These are phyloP conservation scores for Ceratocystis colombiana DNA, from an alignment of 2,329 filamentous ascomycete genomes.

Conservation along the genomic window DNA sequence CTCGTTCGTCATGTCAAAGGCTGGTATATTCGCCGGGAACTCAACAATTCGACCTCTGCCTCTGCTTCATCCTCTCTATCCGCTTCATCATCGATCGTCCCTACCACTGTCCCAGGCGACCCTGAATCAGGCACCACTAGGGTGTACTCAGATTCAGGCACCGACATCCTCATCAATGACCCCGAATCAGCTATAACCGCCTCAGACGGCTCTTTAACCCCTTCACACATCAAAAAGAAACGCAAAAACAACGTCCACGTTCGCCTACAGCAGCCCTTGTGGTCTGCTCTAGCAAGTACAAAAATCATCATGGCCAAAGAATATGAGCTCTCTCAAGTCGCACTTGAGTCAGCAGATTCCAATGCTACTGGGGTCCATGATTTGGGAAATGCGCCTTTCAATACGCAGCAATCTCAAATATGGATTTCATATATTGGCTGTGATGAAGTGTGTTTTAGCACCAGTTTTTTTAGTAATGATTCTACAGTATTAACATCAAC, in stretches of 20 bases:
- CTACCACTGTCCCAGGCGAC: constrained; percentile 31
- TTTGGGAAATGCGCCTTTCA: constrained; percentile 64
- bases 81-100: background rate
- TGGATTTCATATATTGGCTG: constrained; percentile 73
- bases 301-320: constrained; percentile 95
- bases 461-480: constrained; percentile 50
- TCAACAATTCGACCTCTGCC: constrained; percentile 38
- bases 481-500: constrained; percentile 29
- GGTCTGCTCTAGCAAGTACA: constrained; percentile 88
- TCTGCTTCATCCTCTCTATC: background rate
- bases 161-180: constrained; percentile 26
- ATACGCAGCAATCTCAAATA: constrained; percentile 59
- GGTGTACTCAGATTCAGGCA: constrained; percentile 18
- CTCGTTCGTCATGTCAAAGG: constrained; percentile 60
- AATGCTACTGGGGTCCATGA: constrained; percentile 69
- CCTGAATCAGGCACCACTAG: constrained; percentile 22
- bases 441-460: constrained; percentile 67
- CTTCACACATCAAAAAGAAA: constrained; percentile 56
- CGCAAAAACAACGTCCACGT: constrained; percentile 87
- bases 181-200: constrained; percentile 33
- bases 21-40: constrained; percentile 53
- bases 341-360: constrained; percentile 61
- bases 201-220: constrained; percentile 27
- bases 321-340: constrained; percentile 69
- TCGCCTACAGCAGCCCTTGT: constrained; percentile 79